phyloP scores from a whole-genome alignment of 768 basidiomycete genomes.

The Hortiboletus flavorubellus region DNA sequence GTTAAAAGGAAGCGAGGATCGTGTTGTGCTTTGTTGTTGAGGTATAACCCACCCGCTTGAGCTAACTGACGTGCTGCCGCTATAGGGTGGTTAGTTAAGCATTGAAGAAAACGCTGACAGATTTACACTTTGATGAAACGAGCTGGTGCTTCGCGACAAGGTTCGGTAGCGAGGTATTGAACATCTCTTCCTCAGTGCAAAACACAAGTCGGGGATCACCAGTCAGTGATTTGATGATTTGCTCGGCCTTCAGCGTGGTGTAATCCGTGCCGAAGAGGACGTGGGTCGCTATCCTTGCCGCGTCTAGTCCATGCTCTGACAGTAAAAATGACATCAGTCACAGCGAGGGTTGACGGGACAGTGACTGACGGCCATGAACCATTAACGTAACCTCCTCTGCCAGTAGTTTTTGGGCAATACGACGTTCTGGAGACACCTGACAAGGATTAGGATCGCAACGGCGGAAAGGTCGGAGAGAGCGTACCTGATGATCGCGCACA shows the following conservation, averaged over 20 bases:
- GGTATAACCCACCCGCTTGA: slow-evolving; percentile 62
- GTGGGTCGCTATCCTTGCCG: slow-evolving; percentile 43
- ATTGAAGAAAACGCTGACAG: neutral
- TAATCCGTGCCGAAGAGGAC: slow-evolving; percentile 42
- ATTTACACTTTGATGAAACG: slow-evolving; percentile 61
- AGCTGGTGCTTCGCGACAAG: slow-evolving; percentile 59
- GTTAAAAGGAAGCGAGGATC: slow-evolving; percentile 45
- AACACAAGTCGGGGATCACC: slow-evolving; percentile 65
- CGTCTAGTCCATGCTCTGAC: slow-evolving; percentile 38
- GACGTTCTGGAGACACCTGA: slow-evolving; percentile 34
- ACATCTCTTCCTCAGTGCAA: slow-evolving; percentile 47
- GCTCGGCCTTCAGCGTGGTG: slow-evolving; percentile 46
- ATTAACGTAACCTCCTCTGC: slow-evolving; percentile 60
- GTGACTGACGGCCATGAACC: slow-evolving; percentile 51
- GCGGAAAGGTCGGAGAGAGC: neutral
- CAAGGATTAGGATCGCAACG: neutral
- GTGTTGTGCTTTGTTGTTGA: slow-evolving; percentile 61
- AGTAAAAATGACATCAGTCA: slow-evolving; percentile 1
- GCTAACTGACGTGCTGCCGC: slow-evolving; percentile 66
- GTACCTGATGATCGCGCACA: slow-evolving; percentile 58
- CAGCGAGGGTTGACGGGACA: neutral
- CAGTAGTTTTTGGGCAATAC: slow-evolving; percentile 48
- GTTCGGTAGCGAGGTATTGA: slow-evolving; percentile 53
- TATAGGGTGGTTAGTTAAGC: slow-evolving; percentile 28
- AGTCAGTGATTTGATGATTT: slow-evolving; percentile 58